phyloP scores from a whole-genome alignment of 768 basidiomycete genomes.

The Lentinula detonsa region DNA sequence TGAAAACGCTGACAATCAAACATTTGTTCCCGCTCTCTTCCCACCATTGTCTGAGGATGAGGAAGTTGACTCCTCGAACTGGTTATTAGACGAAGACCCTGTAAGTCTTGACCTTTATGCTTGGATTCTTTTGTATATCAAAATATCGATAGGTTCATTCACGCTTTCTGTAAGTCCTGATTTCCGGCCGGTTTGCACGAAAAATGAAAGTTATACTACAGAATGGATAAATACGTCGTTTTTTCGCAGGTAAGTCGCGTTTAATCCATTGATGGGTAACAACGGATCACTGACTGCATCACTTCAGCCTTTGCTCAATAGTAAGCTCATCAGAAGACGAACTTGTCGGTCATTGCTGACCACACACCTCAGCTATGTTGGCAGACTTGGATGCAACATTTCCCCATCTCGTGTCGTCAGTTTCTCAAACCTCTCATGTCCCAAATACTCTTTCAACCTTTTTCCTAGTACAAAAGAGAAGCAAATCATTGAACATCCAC shows the following conservation, averaged over 20 bases:
- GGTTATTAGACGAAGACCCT: conserved; percentile 18
- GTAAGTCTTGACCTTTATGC: not conserved
- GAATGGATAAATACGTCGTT: conserved; percentile 39
- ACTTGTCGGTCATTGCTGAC: not conserved
- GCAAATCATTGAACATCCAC: conserved; percentile 50
- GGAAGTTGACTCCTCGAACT: conserved; percentile 14
- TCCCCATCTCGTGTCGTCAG: conserved; percentile 35
- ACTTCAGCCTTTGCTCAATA: conserved; percentile 8
- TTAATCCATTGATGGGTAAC: not conserved
- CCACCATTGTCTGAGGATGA: conserved; percentile 32
- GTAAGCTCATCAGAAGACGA: not conserved
- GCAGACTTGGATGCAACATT: conserved; percentile 43
- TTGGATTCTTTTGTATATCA: not conserved
- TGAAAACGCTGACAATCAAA: conserved; percentile 26
- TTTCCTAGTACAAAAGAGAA: conserved; percentile 38
- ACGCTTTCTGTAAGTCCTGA: conserved; percentile 46
- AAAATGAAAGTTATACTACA: not conserved
- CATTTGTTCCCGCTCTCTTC: conserved; percentile 48
- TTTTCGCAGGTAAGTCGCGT: conserved; percentile 29
- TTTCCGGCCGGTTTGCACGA: not conserved
- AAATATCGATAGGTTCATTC: conserved; percentile 40
- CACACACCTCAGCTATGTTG: conserved; percentile 33
- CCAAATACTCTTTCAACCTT: not conserved
- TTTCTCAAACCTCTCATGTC: conserved; percentile 15
- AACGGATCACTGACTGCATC: not conserved